phyloP scores from a whole-genome alignment of 2,329 filamentous ascomycete species.

The Claviceps purpurea region DNA sequence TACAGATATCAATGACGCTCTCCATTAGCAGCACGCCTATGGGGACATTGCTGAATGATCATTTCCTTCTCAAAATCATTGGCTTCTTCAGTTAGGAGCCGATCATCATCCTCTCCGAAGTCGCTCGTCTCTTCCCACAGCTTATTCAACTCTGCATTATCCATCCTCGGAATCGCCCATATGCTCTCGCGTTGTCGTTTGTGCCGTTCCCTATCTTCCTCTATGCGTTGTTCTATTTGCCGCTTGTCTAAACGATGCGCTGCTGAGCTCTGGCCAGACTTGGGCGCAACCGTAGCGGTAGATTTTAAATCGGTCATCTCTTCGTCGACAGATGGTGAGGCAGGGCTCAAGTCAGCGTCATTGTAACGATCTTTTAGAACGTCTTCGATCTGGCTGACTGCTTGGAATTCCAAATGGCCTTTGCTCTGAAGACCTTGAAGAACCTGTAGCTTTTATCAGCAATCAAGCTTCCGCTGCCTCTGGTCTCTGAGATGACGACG shows the following conservation, averaged over 20 bases:
- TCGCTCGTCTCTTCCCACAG: slow-evolving; percentile 83
- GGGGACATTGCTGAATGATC: slow-evolving; percentile 26
- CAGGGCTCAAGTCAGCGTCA: slow-evolving; percentile 39
- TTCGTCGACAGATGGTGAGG: slow-evolving; percentile 33
- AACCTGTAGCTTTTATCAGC: slow-evolving; percentile 31
- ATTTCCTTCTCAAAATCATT: slow-evolving; percentile 32
- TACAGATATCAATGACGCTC: slow-evolving; percentile 11
- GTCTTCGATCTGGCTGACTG: slow-evolving; percentile 67
- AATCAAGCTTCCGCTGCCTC: background rate
- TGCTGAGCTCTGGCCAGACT: slow-evolving; percentile 18
- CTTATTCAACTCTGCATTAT: slow-evolving; percentile 60
- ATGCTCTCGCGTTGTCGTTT: slow-evolving; percentile 85
- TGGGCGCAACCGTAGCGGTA: slow-evolving; percentile 27
- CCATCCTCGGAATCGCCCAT: slow-evolving; percentile 62
- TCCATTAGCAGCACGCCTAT: slow-evolving; percentile 21
- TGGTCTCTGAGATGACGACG: too few species aligned
- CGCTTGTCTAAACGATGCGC: slow-evolving; percentile 55
- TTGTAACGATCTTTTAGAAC: slow-evolving; percentile 69
- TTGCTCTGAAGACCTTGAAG: slow-evolving; percentile 58
- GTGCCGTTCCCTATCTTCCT: slow-evolving; percentile 90
- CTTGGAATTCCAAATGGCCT: slow-evolving; percentile 58
- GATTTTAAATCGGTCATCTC: slow-evolving; percentile 26
- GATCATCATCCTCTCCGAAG: slow-evolving; percentile 73
- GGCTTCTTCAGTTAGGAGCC: slow-evolving; percentile 61
- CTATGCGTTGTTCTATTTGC: slow-evolving; percentile 89